Conservation (phyloP, 139 green algal species). For the Closterium sp. region DNA sequence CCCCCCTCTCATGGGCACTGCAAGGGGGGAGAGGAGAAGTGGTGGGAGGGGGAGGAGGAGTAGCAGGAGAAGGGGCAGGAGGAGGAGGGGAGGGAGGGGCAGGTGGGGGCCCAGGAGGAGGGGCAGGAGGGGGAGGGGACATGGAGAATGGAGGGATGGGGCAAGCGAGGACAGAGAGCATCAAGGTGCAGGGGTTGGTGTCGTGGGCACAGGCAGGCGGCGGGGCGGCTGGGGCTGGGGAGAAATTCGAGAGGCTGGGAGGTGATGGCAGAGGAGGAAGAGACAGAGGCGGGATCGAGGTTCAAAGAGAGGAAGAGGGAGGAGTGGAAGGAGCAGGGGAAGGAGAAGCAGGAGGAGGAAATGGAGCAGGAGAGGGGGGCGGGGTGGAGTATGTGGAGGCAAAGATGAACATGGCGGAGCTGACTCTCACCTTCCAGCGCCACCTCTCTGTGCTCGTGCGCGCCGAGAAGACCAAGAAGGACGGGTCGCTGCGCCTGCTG, state of each 20-base stretch:
- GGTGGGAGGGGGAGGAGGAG: not conserved
- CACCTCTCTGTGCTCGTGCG: not conserved
- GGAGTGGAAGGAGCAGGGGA: not conserved
- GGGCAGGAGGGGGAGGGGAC: not conserved
- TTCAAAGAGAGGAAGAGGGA: not conserved
- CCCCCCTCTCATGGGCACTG: not conserved
- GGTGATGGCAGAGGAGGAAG: not conserved
- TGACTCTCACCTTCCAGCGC: constrained; percentile 8
- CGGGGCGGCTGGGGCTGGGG: no score
- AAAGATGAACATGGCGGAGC: constrained; percentile 1
- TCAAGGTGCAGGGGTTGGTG: not conserved
- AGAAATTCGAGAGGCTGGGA: not conserved
- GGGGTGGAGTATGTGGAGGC: not conserved
- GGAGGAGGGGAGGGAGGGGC: no score
- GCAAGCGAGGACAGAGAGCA: not conserved
- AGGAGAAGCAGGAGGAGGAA: not conserved
- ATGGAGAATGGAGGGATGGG: not conserved
- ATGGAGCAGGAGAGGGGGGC: not conserved
- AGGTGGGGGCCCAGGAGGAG: not conserved
- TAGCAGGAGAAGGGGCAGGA: not conserved
- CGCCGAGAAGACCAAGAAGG: not conserved
- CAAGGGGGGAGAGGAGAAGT: not conserved
- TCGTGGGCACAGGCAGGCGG: not conserved
- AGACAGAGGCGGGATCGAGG: not conserved
- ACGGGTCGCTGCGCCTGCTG: not conserved